Evolutionary conservation across 1,139 yeast genomes (phyloP), one percentile per base, ranked within the genome.

Genomic region (Yamadazyma epiphylla): DNA sequence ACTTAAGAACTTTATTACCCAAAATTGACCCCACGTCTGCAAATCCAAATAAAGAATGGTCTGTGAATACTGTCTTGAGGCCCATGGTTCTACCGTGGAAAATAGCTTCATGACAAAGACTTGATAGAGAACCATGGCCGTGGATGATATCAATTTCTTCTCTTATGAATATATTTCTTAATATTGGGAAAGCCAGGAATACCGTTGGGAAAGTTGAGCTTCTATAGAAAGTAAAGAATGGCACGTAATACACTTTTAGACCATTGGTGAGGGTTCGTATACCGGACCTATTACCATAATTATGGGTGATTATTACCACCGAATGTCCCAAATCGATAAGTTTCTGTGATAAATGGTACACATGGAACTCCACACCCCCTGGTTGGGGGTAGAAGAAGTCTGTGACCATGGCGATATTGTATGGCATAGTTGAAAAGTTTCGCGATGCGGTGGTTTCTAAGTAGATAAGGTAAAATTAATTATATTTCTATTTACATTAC

Each of bases 321-420:
- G 88, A 79, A 52, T 94, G 98, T 5, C 97, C 98, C 29, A 82
- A 60, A 19, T 77, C 78, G 13, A 88, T 83, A 37, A 91, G 73
- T 49, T 83, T 79, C 55, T 87, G 94, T 0, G 80, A 64, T 24
- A 69, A 47, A 53, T 91, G 97, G 55, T 86, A 88, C 15, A 91
- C 87, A 52, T 94, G 98, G 39, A 91, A 78, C 55, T 94, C 99
- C 3, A 94, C 94, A 6, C 99, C 99, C 2, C 99, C 99, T 0
- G 96, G 83, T 53, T 94, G 98, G 13, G 99, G 99, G 58, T 84
- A 94, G 75, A 91, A 94, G 67, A 88, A 94, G 59, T 94, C 99
- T 25, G 95, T 83, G 3, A 89, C 86, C 96, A 91, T 89, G 8
- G 86, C 82, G 31, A 68, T 66, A 37, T 66, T 68, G 47, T 29